Percentiles rank a stretch among this genome's conserved stretches.
Evolutionary conservation across 768 basidiomycete species (phyloP).

Genomic region (Suillus decipiens): DNA sequence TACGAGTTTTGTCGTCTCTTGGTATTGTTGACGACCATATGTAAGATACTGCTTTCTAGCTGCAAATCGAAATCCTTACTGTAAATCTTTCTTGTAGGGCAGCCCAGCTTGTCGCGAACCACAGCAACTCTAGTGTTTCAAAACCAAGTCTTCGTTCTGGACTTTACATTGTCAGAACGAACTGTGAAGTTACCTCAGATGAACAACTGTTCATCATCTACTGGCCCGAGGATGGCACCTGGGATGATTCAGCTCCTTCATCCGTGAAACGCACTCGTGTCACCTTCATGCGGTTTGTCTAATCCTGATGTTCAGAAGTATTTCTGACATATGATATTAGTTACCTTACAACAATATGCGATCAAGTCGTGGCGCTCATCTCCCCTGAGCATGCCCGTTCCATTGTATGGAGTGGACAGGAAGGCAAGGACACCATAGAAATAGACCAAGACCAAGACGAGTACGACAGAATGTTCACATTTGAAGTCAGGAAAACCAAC

Average conservation of each 20-base stretch:
- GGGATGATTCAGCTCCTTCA: constrained; percentile 49
- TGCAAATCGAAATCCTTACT: constrained; percentile 3
- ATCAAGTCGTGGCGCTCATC: constrained; percentile 54
- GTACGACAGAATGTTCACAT: constrained; percentile 51
- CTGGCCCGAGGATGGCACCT: constrained; percentile 64
- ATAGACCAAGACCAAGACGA: constrained; percentile 41
- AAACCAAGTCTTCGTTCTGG: constrained; percentile 45
- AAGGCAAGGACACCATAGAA: constrained; percentile 22
- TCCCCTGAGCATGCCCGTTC: constrained; percentile 47
- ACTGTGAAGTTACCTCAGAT: constrained; percentile 4
- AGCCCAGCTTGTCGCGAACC: constrained; percentile 11
- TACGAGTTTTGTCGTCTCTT: constrained; percentile 42
- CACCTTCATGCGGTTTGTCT: constrained; percentile 59
- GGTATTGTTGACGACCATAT: constrained; percentile 37
- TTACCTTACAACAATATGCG: constrained; percentile 60
- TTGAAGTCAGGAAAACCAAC: constrained; percentile 53
- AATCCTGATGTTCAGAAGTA: not conserved
- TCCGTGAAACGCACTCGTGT: constrained; percentile 53
- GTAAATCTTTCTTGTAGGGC: constrained; percentile 5
- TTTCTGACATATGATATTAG: constrained; percentile 30
- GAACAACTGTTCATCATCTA: constrained; percentile 50
- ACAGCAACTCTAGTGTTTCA: not conserved
- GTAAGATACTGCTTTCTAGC: constrained; percentile 34
- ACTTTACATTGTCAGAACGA: constrained; percentile 41
- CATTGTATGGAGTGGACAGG: constrained; percentile 45